These are phyloP conservation scores for Rhodotorula sp. DNA, from an alignment of 1,284 basidiomycete genomes.

Conservation along the genomic window DNA sequence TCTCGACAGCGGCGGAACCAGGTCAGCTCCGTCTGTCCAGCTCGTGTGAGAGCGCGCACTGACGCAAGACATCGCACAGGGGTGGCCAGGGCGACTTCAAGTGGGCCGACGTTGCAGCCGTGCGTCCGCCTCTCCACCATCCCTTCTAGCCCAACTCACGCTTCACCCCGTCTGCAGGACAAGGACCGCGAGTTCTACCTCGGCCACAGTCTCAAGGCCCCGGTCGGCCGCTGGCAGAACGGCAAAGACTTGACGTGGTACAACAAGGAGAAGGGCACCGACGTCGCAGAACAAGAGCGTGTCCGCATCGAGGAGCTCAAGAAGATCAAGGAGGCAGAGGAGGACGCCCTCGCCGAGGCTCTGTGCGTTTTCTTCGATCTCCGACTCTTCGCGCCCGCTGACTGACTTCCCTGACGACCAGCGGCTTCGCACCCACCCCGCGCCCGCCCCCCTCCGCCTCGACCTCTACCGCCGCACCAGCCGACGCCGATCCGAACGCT, in stretches of 20 bases:
- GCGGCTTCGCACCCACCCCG: conserved; percentile 26
- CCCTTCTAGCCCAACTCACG: neutral
- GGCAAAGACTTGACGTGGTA: conserved; percentile 44
- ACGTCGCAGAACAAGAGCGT: conserved; percentile 27
- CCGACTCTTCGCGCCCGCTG: neutral
- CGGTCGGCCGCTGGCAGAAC: conserved; percentile 43
- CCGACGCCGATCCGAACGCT: conserved; percentile 14
- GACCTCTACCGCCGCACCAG: neutral
- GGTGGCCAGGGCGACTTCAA: conserved; percentile 45
- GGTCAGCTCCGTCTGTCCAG: neutral
- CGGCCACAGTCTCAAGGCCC: conserved; percentile 43
- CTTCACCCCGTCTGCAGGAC: conserved; percentile 15
- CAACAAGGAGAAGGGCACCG: conserved; percentile 37
- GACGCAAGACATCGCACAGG: neutral
- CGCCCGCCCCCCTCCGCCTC: conserved; percentile 1
- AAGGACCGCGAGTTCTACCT: conserved; percentile 45
- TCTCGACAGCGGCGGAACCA: conserved; percentile 29
- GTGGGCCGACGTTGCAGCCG: conserved; percentile 36
- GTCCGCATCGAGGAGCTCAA: conserved; percentile 37
- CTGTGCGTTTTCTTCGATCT: conserved; percentile 27
- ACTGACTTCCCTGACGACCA: neutral
- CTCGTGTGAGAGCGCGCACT: neutral
- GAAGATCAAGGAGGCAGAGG: conserved; percentile 43
- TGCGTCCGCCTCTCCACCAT: neutral
- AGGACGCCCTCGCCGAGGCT: conserved; percentile 44